phyloP scores from a whole-genome alignment of 1,284 basidiomycete genomes.

The Boletus sp. region DNA sequence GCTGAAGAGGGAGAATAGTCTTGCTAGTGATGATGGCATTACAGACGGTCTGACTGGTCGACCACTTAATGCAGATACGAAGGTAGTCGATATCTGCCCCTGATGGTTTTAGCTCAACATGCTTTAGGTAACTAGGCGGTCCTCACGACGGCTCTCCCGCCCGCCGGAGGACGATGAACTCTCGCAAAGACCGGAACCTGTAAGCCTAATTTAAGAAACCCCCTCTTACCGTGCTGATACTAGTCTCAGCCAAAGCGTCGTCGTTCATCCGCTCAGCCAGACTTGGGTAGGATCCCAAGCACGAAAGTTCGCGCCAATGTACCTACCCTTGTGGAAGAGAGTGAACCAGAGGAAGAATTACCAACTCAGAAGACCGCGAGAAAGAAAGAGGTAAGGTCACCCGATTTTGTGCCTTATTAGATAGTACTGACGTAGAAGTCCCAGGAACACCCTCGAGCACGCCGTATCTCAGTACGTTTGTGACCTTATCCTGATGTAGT shows the following conservation, averaged over 20 bases:
- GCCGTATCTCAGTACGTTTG: conserved; percentile 46
- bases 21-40: conserved; percentile 76
- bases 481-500: neutral
- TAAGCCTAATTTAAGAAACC: conserved; percentile 27
- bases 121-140: conserved; percentile 31
- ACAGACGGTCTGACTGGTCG: conserved; percentile 71
- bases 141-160: conserved; percentile 47
- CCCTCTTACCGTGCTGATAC: conserved; percentile 8
- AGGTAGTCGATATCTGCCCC: conserved; percentile 35
- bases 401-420: neutral
- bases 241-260: conserved; percentile 51
- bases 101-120: conserved; percentile 14
- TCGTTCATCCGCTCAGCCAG: conserved; percentile 67
- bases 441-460: conserved; percentile 45
- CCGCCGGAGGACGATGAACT: conserved; percentile 40
- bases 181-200: conserved; percentile 45
- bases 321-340: conserved; percentile 62
- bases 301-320: conserved; percentile 36
- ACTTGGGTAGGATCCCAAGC: conserved; percentile 49
- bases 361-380: conserved; percentile 58
- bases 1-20: conserved; percentile 60
- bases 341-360: conserved; percentile 63
- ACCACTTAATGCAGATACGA: conserved; percentile 46
- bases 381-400: conserved; percentile 50
- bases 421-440: conserved; percentile 31